Base-by-base conservation (phyloP, 2,329 filamentous ascomycete species). In the Trichophyton verrucosum region DNA sequence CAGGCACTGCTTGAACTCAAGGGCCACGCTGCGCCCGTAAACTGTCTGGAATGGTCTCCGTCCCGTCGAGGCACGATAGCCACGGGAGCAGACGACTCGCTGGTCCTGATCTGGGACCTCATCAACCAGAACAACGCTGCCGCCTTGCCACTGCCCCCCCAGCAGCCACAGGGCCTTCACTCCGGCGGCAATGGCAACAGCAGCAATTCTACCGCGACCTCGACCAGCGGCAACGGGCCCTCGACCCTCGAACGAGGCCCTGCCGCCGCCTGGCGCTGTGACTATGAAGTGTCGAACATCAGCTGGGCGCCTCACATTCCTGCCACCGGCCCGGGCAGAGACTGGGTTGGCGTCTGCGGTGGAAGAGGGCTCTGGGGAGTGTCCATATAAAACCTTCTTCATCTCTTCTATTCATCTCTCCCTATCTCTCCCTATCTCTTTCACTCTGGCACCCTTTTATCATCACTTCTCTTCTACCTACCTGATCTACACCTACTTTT, bases 1-100 rank as follows among this genome's bases (percentile, higher is more conserved):
- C 94, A 96, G 74, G 94, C 94, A 1, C 81, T 99, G 3, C 83
- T 99, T 27, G 94, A 99, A 72, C 84, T 99, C 42, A 89, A 89
- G 56, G 94, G 94, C 22, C 92, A 99, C 71, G 83, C 85, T 22
- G 88, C 89, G 3, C 76, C 89, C 6, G 82, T 99, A 61, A 97
- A 95, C 75, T 94, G 88, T 69, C 88, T 97, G 62, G 94, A 99
- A 76, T 99, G 94, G 94, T 95, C 90, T 7, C 92, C 91, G 0
- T 83, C 85, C 60, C 83, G 91, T 62, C 82, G 94, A 68, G 94
- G 94, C 24, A 88, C 91, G 65, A 82, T 99, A 17, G 92, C 92
- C 15, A 95, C 90, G 0, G 94, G 94, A 38, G 94, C 82, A 4
- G 94, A 99, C 69, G 94, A 99, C 73, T 92, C 86, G 65, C 83